These are phyloP conservation scores for Camellia japonica DNA, from an alignment of 148 eudicot genomes.

Conservation along the genomic window DNA sequence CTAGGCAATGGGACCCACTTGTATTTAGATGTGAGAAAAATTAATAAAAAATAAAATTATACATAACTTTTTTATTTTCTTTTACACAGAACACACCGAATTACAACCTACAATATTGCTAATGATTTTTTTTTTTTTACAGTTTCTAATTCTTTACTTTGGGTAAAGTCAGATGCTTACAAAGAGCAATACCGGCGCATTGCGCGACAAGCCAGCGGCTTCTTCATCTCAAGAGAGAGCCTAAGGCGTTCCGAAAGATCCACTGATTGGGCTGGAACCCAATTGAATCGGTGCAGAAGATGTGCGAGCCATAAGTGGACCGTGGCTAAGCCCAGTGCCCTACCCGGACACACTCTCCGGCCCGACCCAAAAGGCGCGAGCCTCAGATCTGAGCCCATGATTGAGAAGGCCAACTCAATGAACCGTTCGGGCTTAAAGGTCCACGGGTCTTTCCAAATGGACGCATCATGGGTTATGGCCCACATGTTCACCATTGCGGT, in stretches of 20 bases:
- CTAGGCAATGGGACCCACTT: too few relatives aligned
- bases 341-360: slow-evolving; percentile 74
- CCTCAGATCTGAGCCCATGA: slow-evolving; percentile 79
- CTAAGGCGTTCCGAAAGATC: slow-evolving; percentile 71
- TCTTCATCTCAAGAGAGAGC: slow-evolving; percentile 73
- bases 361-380: slow-evolving; percentile 90
- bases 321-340: slow-evolving; percentile 57
- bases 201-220: slow-evolving; percentile 45
- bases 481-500: slow-evolving; percentile 94
- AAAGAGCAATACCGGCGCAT: slow-evolving; percentile 8
- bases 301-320: slow-evolving; percentile 72
- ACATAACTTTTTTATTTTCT: too few relatives aligned
- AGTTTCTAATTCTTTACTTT: neutral
- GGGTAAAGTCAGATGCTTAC: neutral
- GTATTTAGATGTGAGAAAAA: too few relatives aligned
- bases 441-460: slow-evolving; percentile 72
- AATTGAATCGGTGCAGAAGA: slow-evolving; percentile 55
- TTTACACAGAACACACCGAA: neutral
- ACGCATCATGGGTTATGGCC: slow-evolving; percentile 78
- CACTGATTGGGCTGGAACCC: slow-evolving; percentile 49
- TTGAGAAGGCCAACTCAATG: slow-evolving; percentile 46
- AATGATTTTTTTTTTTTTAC: neutral
- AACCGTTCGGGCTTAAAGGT: slow-evolving; percentile 62
- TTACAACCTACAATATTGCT: too few relatives aligned
- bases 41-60: too few relatives aligned